Conservation (phyloP, 495 filamentous ascomycete genomes). For the Cairneyella variabilis region DNA sequence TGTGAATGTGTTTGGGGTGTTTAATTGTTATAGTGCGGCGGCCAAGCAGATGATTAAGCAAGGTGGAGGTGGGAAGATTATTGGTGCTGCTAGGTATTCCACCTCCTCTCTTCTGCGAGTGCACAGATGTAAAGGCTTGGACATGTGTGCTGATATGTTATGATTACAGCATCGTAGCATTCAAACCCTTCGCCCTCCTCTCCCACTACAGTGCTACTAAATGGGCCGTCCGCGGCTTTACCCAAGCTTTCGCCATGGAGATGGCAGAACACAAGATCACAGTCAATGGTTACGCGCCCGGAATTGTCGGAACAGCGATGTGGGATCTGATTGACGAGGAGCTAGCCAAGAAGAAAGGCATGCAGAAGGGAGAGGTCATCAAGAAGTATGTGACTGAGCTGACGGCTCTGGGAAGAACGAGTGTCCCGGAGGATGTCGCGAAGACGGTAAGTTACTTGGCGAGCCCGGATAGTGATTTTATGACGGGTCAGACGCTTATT, state of each 20-base stretch:
- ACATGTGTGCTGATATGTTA: neutral
- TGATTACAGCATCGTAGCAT: conserved; percentile 49
- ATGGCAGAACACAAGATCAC: conserved; percentile 55
- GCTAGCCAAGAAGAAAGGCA: conserved; percentile 40
- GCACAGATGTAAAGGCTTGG: neutral
- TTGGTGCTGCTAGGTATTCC: conserved; percentile 44
- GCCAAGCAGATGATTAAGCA: conserved; percentile 52
- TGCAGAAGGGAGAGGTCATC: conserved; percentile 47
- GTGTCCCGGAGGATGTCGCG: conserved; percentile 55
- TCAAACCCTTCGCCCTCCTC: conserved; percentile 48
- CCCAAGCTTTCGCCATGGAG: conserved; percentile 55
- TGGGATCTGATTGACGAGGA: conserved; percentile 56
- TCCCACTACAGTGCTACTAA: conserved; percentile 56
- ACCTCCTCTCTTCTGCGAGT: neutral
- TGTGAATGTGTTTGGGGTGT: conserved; percentile 55
- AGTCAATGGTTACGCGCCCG: conserved; percentile 59
- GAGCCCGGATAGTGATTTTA: conserved; percentile 49
- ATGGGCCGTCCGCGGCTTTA: conserved; percentile 57
- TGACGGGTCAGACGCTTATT: conserved; percentile 59
- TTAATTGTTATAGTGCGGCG: conserved; percentile 51
- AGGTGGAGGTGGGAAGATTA: conserved; percentile 45
- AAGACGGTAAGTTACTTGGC: conserved; percentile 55
- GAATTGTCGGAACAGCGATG: conserved; percentile 58
- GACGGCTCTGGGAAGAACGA: conserved; percentile 46
- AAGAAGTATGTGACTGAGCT: conserved; percentile 39